A percentile compares a stretch with the other conserved stretches of the same genome.
These are phyloP conservation scores for Populus nigra DNA, from an alignment of 345 rosid species.

Conservation along the genomic window DNA sequence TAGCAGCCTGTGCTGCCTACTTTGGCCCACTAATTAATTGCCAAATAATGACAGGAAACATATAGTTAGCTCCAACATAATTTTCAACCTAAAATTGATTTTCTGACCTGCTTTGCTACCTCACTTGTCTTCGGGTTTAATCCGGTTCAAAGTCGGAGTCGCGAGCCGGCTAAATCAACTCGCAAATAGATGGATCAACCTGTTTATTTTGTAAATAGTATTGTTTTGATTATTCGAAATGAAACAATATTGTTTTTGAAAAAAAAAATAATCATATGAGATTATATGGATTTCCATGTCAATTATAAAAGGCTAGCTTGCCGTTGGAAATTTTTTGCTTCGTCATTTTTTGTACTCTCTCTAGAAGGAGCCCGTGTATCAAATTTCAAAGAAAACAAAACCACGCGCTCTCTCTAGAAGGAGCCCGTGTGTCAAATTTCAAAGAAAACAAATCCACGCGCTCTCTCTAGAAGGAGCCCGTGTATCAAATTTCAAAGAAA, in stretches of 20 bases:
- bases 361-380: not conserved
- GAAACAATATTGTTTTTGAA: too few species aligned
- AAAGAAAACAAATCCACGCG: not conserved
- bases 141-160: too few species aligned
- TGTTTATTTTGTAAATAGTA: too few species aligned
- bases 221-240: too few species aligned
- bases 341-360: not conserved
- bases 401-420: constrained; percentile 3
- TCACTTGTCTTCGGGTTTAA: too few species aligned
- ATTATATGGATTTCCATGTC: not conserved
- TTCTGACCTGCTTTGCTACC: too few species aligned
- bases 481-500: not conserved
- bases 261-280: not conserved
- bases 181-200: too few species aligned
- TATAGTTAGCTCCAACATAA: not conserved
- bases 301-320: not conserved
- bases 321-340: not conserved
- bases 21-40: not conserved
- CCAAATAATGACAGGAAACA: not conserved
- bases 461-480: not conserved
- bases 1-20: not conserved
- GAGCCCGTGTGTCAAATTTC: not conserved
- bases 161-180: too few species aligned
- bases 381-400: not conserved
- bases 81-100: not conserved